Percentiles rank a stretch among this genome's conserved stretches.
Conservation (phyloP, 768 basidiomycete species). For the Asterophora lycoperdoides region DNA sequence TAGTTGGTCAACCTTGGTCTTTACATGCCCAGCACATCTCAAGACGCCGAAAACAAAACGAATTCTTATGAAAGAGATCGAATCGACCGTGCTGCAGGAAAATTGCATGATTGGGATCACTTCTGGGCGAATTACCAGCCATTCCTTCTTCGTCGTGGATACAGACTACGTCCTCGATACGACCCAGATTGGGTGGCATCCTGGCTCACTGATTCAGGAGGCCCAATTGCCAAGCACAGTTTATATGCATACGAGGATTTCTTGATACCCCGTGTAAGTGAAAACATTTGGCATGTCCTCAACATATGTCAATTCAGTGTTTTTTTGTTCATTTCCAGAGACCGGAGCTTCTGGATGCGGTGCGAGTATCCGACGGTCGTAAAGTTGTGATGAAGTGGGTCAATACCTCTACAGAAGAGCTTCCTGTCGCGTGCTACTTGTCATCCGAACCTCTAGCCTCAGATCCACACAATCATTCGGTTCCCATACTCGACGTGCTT, state of each 20-base stretch:
- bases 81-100: background rate
- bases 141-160: background rate
- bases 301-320: background rate
- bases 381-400: conserved; percentile 20
- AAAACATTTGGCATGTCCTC: background rate
- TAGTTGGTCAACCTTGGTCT: too few relatives aligned
- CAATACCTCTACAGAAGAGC: conserved; percentile 4
- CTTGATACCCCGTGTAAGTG: background rate
- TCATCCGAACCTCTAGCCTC: conserved; percentile 1
- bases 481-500: conserved; percentile 22
- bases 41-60: too few relatives aligned
- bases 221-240: background rate
- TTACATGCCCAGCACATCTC: too few relatives aligned
- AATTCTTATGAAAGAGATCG: too few relatives aligned
- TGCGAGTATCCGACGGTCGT: conserved; percentile 10
- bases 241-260: background rate
- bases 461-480: conserved; percentile 21
- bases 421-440: conserved; percentile 14
- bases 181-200: background rate
- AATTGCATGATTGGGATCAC: background rate
- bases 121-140: background rate
- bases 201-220: background rate
- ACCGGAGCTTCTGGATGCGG: conserved; percentile 13
- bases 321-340: background rate
- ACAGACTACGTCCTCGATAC: conserved; percentile 4